These are phyloP conservation scores for Russula ochroleuca DNA, from an alignment of 768 basidiomycete genomes.

Conservation along the genomic window DNA sequence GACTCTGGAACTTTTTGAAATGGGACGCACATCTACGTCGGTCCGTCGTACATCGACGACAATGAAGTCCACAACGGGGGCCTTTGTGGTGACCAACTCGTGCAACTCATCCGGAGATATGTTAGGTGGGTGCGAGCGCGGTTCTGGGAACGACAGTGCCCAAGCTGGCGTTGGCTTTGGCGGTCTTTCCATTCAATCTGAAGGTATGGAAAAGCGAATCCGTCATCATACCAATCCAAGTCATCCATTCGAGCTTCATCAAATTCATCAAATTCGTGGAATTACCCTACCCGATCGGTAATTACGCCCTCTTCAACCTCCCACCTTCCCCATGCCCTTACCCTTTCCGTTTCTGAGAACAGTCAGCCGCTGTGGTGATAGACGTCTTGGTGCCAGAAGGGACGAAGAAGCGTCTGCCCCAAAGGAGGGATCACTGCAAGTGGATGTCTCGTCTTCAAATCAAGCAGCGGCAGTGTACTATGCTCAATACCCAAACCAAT, in stretches of 20 bases:
- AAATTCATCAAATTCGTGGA: slow-evolving; percentile 3
- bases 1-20: neutral
- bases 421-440: slow-evolving; percentile 1
- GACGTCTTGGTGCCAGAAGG: neutral
- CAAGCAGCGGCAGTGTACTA: neutral
- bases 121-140: slow-evolving; percentile 23
- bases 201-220: neutral
- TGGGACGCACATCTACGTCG: slow-evolving; percentile 37
- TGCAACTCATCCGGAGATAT: slow-evolving; percentile 30
- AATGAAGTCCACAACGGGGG: slow-evolving; percentile 31
- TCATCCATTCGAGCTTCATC: neutral
- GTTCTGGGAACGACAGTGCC: slow-evolving; percentile 26
- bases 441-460: neutral
- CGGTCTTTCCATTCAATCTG: neutral
- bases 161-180: slow-evolving; percentile 25
- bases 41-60: slow-evolving; percentile 39
- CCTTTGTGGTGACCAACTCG: slow-evolving; percentile 29
- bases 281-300: neutral
- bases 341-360: neutral
- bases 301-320: neutral
- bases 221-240: neutral
- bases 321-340: neutral
- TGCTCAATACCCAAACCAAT: slow-evolving; percentile 25
- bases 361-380: neutral
- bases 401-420: neutral